Base-by-base conservation (phyloP, 148 eudicot genomes). In the Oxyria digyna region DNA sequence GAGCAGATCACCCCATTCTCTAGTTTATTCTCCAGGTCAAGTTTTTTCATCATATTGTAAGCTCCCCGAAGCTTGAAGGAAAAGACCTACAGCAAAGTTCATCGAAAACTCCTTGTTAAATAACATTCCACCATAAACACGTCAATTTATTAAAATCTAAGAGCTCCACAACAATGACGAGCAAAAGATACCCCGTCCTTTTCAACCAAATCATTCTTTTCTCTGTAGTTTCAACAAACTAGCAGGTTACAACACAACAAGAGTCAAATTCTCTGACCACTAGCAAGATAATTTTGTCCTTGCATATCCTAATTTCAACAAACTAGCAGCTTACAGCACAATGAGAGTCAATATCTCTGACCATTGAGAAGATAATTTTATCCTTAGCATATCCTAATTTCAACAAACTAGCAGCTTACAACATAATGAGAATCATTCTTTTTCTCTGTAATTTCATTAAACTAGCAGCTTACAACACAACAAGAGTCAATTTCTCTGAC, bases 61-160 rank as follows among this genome's bases (percentile, higher is more conserved):
- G 99, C 99, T 71, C 99, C 97, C 38, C 97, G 83, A 68, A 94
- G 75, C 84, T 94, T 94, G 78, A 94, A 94, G 4, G 99, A 94
- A 70, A 94, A 94, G 27, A 94, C 99, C 99, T 94, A 74, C 73
- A 67, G 70, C 46, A 24, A 15, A 13, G 29, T 3, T 7, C 20
- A 59, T 29, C 9, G n/a, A 59, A 59, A 59, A 31, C 10, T 59
- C 65, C 35, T 59, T 31, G 14, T 4, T 59, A 2, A 13, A 27
- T 31, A n/a, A 59, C 65, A 29, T 59, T 12, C 17, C 12, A n/a
- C 26, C 65, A 31, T 17, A 29, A 14, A 27, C 38, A 59, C 20
- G 65, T 59, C 65, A 14, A 27, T 6, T 5, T 7, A 59, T 29
- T 27, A 23, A 31, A 59, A 59, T 31, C n/a, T 4, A 59, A 15